These are phyloP conservation scores for Leptodontidium sp. DNA, from an alignment of 2,329 filamentous ascomycete genomes.

Conservation along the genomic window DNA sequence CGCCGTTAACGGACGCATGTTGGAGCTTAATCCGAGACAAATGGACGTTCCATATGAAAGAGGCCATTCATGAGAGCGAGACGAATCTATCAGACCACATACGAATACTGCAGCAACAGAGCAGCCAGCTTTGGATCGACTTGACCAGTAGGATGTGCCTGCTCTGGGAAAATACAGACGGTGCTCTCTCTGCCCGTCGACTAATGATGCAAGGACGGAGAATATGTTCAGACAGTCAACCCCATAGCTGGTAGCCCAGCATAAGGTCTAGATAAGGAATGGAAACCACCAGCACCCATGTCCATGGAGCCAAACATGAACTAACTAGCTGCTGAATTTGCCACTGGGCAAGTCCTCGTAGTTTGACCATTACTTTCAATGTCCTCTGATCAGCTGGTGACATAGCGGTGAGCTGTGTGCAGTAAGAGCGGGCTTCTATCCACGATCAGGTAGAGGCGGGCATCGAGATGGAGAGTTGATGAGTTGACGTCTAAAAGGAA, in stretches of 20 bases:
- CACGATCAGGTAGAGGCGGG: background rate
- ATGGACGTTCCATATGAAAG: conserved; percentile 27
- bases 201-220: background rate
- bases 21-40: conserved; percentile 26
- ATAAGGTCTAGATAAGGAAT: conserved; percentile 1
- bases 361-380: background rate
- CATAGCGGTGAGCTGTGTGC: background rate
- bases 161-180: background rate
- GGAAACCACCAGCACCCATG: background rate
- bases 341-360: background rate
- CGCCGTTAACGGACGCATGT: conserved; percentile 44
- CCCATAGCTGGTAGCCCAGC: background rate
- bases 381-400: background rate
- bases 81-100: conserved; percentile 20
- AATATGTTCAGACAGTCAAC: background rate
- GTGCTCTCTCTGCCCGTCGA: background rate
- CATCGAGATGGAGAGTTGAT: background rate
- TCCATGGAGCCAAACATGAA: background rate
- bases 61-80: conserved; percentile 18
- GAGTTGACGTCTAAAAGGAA: background rate
- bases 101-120: background rate
- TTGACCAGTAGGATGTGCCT: background rate
- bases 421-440: background rate
- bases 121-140: background rate
- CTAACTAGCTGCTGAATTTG: background rate